Conservation (phyloP, 1,284 basidiomycete species). For the Ganoderma resinaceum region DNA sequence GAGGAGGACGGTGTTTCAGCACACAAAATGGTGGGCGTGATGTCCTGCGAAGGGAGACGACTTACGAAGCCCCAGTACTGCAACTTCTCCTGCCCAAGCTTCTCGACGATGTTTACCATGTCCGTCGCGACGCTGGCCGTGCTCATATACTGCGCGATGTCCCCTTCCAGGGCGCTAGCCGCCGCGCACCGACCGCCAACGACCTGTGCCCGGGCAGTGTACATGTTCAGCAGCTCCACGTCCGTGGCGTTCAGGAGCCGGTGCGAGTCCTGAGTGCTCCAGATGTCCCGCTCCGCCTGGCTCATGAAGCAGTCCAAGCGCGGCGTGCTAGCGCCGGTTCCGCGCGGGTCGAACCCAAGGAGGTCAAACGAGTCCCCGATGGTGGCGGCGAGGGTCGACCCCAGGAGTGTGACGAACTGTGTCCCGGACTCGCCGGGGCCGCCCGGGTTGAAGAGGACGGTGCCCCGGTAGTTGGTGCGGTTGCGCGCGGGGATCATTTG, state of each 20-base stretch:
- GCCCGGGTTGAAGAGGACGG: conserved; percentile 59
- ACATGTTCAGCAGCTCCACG: conserved; percentile 11
- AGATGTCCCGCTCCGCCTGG: conserved; percentile 25
- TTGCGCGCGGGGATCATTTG: conserved; percentile 38
- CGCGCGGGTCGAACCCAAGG: conserved; percentile 46
- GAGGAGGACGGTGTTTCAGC: neutral
- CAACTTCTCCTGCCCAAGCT: conserved; percentile 52
- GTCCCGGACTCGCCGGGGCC: conserved; percentile 58
- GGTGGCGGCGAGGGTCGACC: conserved; percentile 10
- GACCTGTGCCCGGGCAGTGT: conserved; percentile 17
- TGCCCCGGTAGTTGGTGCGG: conserved; percentile 47
- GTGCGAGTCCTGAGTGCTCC: conserved; percentile 16
- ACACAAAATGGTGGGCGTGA: neutral
- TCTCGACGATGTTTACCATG: conserved; percentile 55
- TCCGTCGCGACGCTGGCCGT: conserved; percentile 55
- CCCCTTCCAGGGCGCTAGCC: conserved; percentile 34
- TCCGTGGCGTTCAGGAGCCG: conserved; percentile 21
- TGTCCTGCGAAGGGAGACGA: neutral
- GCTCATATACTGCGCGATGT: conserved; percentile 47
- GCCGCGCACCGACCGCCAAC: conserved; percentile 24
- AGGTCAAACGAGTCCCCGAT: conserved; percentile 48
- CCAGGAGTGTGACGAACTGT: conserved; percentile 4
- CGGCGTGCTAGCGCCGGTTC: conserved; percentile 30
- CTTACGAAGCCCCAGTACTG: conserved; percentile 62
- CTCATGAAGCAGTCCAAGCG: conserved; percentile 28